Conservation (phyloP, 768 basidiomycete species). For the Russula griseocarnosa region DNA sequence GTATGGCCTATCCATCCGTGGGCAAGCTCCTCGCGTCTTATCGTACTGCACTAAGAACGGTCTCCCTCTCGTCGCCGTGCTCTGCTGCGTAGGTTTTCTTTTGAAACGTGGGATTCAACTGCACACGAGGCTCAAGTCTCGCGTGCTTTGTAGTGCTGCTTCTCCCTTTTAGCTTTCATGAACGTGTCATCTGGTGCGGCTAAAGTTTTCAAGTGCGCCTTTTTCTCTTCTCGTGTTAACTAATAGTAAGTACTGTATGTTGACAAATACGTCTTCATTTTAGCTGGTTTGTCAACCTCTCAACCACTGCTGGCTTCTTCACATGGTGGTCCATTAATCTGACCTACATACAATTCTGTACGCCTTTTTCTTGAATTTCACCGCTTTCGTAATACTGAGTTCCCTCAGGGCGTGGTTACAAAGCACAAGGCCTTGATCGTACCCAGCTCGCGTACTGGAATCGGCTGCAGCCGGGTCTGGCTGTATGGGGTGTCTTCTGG, state of each 20-base stretch:
- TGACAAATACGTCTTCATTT: neutral
- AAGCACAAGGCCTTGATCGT: slow-evolving; percentile 61
- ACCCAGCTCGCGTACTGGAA: slow-evolving; percentile 59
- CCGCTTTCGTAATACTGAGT: neutral
- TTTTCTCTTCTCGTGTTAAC: neutral
- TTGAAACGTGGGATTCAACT: neutral
- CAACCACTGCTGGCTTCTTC: slow-evolving; percentile 64
- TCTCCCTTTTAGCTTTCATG: slow-evolving; percentile 58
- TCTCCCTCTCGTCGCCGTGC: slow-evolving; percentile 44
- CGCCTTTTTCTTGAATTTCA: slow-evolving; percentile 30
- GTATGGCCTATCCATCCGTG: slow-evolving; percentile 39
- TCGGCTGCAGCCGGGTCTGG: slow-evolving; percentile 58
- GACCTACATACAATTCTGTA: slow-evolving; percentile 70
- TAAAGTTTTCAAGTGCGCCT: slow-evolving; percentile 52
- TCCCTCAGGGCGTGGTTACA: slow-evolving; percentile 52
- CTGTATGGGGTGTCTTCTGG: slow-evolving; percentile 71
- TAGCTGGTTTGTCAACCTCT: slow-evolving; percentile 68
- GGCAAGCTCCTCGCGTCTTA: slow-evolving; percentile 44
- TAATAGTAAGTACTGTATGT: neutral
- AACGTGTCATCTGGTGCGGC: slow-evolving; percentile 51
- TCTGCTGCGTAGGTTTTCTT: slow-evolving; percentile 31
- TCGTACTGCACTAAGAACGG: slow-evolving; percentile 47
- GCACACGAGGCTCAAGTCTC: neutral
- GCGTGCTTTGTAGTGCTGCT: slow-evolving; percentile 36
- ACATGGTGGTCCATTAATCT: slow-evolving; percentile 65